phyloP scores from a whole-genome alignment of 2,329 filamentous ascomycete species.

The Pestalotiopsis sp. region DNA sequence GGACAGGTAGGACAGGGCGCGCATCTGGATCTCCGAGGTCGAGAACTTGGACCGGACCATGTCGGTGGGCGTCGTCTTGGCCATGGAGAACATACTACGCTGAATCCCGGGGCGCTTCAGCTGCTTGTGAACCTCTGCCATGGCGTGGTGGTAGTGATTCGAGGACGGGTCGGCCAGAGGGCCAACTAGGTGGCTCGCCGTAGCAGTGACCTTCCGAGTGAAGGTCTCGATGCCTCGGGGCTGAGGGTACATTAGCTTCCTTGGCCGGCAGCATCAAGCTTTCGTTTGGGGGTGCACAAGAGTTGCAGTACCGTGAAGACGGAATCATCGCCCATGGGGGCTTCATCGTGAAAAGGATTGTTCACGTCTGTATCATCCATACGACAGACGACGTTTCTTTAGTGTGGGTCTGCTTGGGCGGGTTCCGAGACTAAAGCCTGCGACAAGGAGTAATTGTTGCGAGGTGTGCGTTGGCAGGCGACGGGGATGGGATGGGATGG shows the following conservation, averaged over 20 bases:
- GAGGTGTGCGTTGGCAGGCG: not conserved
- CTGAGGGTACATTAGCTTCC: constrained; percentile 45
- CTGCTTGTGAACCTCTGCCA: constrained; percentile 88
- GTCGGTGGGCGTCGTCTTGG: constrained; percentile 90
- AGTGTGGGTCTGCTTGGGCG: not conserved
- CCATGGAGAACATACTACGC: constrained; percentile 87
- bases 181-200: constrained; percentile 86
- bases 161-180: constrained; percentile 58
- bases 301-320: constrained; percentile 32
- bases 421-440: constrained; percentile 3
- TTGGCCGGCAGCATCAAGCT: not conserved
- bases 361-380: constrained; percentile 37
- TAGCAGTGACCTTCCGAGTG: constrained; percentile 91
- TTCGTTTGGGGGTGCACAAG: constrained; percentile 7
- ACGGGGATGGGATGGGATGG: not conserved
- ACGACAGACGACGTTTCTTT: constrained; percentile 26
- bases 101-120: constrained; percentile 83
- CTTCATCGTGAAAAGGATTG: constrained; percentile 37
- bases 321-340: constrained; percentile 34
- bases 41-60: constrained; percentile 91
- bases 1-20: constrained; percentile 83
- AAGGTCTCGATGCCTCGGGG: constrained; percentile 90
- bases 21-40: constrained; percentile 89
- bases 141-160: constrained; percentile 81
- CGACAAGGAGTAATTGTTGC: not conserved